Evolutionary conservation across 192 early-diverging fungal genomes (phyloP), one percentile per base, ranked within the genome.

Genomic region (Irineochytrium annulatum): DNA sequence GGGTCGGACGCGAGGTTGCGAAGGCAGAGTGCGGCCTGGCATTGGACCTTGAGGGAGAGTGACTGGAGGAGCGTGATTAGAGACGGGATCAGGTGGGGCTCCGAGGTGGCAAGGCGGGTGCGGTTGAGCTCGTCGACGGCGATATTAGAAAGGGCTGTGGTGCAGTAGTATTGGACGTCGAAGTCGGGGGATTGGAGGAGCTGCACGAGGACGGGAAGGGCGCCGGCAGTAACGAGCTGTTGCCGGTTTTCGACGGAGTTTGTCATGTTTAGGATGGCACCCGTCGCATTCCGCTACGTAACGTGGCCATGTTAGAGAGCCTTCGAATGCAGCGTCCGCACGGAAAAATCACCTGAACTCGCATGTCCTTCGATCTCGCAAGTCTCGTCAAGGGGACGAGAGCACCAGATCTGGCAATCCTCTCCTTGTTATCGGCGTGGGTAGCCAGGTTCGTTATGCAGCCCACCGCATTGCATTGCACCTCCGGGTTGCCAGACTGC

Each of bases 371-470:
- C 17, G 90, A 91, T 37, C 77, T 74, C 11, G 91, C 90, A 46
- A 93, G 73, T 35, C 85, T 71, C 22, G 83, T 85, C 60, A 94
- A 63, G 32, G 86, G 79, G 24, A 85, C 77, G 33, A 93, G 70
- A 2, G 88, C 89, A 31, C 87, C 89, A 37, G 88, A 89, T 63
- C 86, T 89, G 58, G 91, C 89, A 67, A 94, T 93, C 63, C 80
- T 84, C 52, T 82, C 84, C 72, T 94, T 94, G 78, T 93, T 94
- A 14, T 55, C 75, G 86, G 86, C 86, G 65, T 84, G 78, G 2
- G 92, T 93, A 3, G 91, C 90, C 56, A 94, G 80, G 51, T 94
- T 94, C 0, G 92, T 94, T 60, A 94, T 91, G 73, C 92, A 94
- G 14, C 92, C 92, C 17, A 93, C 92, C 13, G 91, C 90, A 71